These are phyloP conservation scores for Ustilago crameri DNA, from an alignment of 1,284 basidiomycete species.

Conservation along the genomic window DNA sequence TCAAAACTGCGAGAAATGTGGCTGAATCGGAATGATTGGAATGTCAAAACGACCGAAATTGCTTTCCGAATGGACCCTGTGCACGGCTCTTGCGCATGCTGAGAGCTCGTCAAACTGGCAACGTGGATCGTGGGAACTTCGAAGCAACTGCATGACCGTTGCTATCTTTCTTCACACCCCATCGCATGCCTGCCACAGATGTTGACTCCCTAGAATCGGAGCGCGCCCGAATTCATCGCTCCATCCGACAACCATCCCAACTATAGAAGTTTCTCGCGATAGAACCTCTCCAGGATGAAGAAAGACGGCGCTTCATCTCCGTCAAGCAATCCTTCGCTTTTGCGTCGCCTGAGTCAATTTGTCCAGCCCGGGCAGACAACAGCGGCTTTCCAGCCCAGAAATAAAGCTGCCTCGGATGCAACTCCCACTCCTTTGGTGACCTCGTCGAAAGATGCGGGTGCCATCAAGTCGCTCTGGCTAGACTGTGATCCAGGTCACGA, in stretches of 20 bases:
- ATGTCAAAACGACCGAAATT: background rate
- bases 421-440: slow-evolving; percentile 11
- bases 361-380: slow-evolving; percentile 30
- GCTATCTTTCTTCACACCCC: background rate
- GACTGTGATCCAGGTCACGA: slow-evolving; percentile 63
- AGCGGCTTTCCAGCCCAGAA: slow-evolving; percentile 29
- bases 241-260: background rate
- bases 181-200: background rate
- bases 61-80: slow-evolving; percentile 22
- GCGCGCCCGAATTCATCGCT: background rate
- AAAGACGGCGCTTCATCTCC: slow-evolving; percentile 22
- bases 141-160: background rate
- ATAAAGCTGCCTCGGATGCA: slow-evolving; percentile 9
- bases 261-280: no score
- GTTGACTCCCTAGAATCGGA: background rate
- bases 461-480: slow-evolving; percentile 54
- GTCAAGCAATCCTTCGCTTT: slow-evolving; percentile 30
- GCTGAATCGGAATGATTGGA: background rate
- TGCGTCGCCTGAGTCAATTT: slow-evolving; percentile 43
- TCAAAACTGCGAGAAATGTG: slow-evolving; percentile 4
- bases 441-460: slow-evolving; percentile 4
- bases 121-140: background rate
- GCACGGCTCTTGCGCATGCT: slow-evolving; percentile 1
- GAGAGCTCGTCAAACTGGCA: background rate
- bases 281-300: slow-evolving; percentile 15